Conservation (phyloP, 2,329 filamentous ascomycete species). For the Penicillium paneum region DNA sequence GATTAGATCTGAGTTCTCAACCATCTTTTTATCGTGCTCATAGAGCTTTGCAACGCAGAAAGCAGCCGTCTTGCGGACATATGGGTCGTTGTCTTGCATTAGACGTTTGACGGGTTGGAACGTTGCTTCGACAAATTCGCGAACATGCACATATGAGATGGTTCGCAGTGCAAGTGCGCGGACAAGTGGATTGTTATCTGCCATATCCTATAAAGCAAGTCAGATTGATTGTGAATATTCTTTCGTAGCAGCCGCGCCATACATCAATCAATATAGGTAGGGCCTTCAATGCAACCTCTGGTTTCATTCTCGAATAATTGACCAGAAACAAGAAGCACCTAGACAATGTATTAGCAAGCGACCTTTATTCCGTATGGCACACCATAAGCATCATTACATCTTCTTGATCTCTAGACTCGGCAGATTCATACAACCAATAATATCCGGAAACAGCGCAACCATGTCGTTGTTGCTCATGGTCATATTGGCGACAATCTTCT, state of each 20-base stretch:
- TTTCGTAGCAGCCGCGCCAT: slow-evolving; percentile 27
- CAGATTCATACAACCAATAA: slow-evolving; percentile 93
- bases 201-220: slow-evolving; percentile 67
- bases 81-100: slow-evolving; percentile 83
- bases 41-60: slow-evolving; percentile 97
- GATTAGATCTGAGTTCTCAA: slow-evolving; percentile 88
- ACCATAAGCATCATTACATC: slow-evolving; percentile 60
- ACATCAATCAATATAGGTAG: slow-evolving; percentile 82
- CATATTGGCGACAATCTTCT: slow-evolving; percentile 99
- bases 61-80: slow-evolving; percentile 94
- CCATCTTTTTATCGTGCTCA: slow-evolving; percentile 86
- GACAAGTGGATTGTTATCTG: slow-evolving; percentile 86
- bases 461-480: slow-evolving; percentile 99
- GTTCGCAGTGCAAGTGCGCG: slow-evolving; percentile 88
- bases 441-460: slow-evolving; percentile 93
- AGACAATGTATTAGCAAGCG: slow-evolving; percentile 14
- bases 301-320: slow-evolving; percentile 92
- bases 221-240: neutral
- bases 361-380: neutral
- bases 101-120: slow-evolving; percentile 79
- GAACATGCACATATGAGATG: slow-evolving; percentile 95
- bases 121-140: slow-evolving; percentile 90
- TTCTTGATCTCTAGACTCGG: slow-evolving; percentile 98
- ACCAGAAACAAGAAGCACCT: slow-evolving; percentile 98
- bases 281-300: slow-evolving; percentile 89